Evolutionary conservation across 2,329 filamentous ascomycete genomes (phyloP), one percentile per base, ranked within the genome.

Genomic region (Helminthosporium solani): DNA sequence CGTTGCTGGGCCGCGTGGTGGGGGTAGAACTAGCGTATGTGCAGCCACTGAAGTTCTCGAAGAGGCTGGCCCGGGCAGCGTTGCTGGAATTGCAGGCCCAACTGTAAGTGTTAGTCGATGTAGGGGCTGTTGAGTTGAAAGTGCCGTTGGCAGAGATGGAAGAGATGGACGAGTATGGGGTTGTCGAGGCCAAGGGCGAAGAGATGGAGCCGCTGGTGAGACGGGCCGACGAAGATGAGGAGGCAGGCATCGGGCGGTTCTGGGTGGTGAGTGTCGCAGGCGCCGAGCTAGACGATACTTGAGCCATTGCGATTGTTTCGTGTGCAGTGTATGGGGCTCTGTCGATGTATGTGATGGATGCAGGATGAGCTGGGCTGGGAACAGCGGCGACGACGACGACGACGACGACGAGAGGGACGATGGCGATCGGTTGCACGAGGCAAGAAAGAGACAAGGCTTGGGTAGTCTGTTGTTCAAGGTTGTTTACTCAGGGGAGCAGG

Each of bases 61-160:
- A 38, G 35, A 38, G 19, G 35, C 35, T 38, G 14, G 20, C 20
- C 35, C 20, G 25, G 19, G 20, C 23, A 11, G 35, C n/a, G 35
- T n/a, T 27, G n/a, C 15, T n/a, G n/a, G 35, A 25, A 12, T 31
- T 31, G 35, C 35, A 38, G 35, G 25, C 35, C 35, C 35, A 38
- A 15, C 16, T 21, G 12, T 20, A 38, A 7, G 11, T 38, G 35
- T 12, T 21, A 16, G 35, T 38, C 2, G 35, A 38, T 15, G 35
- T 38, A 21, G 35, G 14, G 8, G 35, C 23, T 2, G 35, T 38
- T 19, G 35, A 25, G 35, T 38, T 38, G 19, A 25, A n/a, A 11
- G 35, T 38, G 20, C 35, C 35, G 35, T 38, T 38, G 20, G 19
- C 35, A 27, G 35, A 38, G 21, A 25, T n/a, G 21, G 28, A 31